These are phyloP conservation scores for Lipomyces sp. DNA, from an alignment of 805 yeast genomes.

Conservation along the genomic window DNA sequence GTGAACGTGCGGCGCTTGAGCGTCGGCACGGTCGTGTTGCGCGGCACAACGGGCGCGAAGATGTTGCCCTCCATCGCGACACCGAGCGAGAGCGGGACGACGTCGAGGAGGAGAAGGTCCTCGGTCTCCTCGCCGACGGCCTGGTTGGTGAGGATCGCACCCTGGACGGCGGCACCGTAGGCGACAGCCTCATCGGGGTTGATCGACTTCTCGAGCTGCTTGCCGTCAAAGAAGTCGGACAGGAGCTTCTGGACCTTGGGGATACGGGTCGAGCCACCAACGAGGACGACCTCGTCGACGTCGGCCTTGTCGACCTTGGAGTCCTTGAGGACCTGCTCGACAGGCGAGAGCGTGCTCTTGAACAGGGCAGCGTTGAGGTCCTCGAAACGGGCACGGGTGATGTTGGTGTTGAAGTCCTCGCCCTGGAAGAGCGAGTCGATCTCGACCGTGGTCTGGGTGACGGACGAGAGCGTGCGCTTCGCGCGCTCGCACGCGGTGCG, in stretches of 20 bases:
- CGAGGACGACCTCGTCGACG: slow-evolving; percentile 92
- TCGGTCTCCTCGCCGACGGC: slow-evolving; percentile 87
- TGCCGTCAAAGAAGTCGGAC: slow-evolving; percentile 93
- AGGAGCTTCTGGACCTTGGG: slow-evolving; percentile 96
- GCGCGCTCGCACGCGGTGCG: slow-evolving; percentile 99
- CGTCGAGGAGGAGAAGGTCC: slow-evolving; percentile 93
- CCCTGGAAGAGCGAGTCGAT: slow-evolving; percentile 94
- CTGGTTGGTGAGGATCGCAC: slow-evolving; percentile 95
- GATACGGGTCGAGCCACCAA: slow-evolving; percentile 99
- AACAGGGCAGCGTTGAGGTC: slow-evolving; percentile 88
- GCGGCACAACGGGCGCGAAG: slow-evolving; percentile 97
- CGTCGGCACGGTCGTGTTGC: slow-evolving; percentile 99
- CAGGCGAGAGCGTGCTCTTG: slow-evolving; percentile 92
- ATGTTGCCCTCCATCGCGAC: slow-evolving; percentile 99
- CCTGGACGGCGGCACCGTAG: slow-evolving; percentile 99
- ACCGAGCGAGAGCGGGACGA: slow-evolving; percentile 97
- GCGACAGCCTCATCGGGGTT: slow-evolving; percentile 99
- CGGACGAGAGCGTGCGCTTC: slow-evolving; percentile 95
- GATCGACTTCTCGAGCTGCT: slow-evolving; percentile 92
- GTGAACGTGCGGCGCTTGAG: slow-evolving; percentile 98
- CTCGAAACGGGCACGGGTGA: slow-evolving; percentile 98
- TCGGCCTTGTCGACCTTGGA: slow-evolving; percentile 77
- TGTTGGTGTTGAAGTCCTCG: slow-evolving; percentile 88
- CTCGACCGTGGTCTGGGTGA: slow-evolving; percentile 93
- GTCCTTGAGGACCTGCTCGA: slow-evolving; percentile 91